Evolutionary conservation across 768 basidiomycete species (phyloP).

Genomic region (Podaxis sp.): DNA sequence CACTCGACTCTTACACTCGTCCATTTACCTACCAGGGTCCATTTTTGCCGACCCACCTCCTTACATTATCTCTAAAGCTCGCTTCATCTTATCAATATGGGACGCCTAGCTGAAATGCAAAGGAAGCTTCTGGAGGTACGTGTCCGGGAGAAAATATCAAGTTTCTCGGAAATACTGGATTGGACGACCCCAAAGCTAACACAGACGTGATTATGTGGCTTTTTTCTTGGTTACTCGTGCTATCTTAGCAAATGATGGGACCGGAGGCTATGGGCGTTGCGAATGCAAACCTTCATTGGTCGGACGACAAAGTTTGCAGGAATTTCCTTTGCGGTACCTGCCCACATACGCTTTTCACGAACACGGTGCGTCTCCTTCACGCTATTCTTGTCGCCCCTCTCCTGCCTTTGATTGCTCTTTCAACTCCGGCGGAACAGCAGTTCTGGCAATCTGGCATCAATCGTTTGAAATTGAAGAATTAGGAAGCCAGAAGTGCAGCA

Average conservation of each 20-base stretch:
- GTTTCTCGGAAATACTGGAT: neutral
- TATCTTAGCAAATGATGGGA: conserved; percentile 97
- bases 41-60: neutral
- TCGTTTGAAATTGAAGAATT: neutral
- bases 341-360: conserved; percentile 95
- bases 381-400: conserved; percentile 7
- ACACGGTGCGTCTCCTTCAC: conserved; percentile 68
- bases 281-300: conserved; percentile 90
- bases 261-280: conserved; percentile 98
- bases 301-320: conserved; percentile 96
- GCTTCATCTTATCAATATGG: conserved; percentile 55
- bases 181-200: conserved; percentile 1
- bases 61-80: neutral
- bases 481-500: conserved; percentile 11
- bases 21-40: neutral
- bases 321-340: conserved; percentile 99
- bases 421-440: neutral
- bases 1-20: neutral
- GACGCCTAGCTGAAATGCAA: conserved; percentile 95
- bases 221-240: neutral
- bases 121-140: conserved; percentile 75
- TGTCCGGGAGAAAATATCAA: neutral
- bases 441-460: conserved; percentile 3
- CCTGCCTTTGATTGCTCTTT: conserved; percentile 5
- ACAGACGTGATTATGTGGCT: neutral